These are phyloP conservation scores for Yamadazyma tumulicola DNA, from an alignment of 805 yeast species.

Conservation along the genomic window DNA sequence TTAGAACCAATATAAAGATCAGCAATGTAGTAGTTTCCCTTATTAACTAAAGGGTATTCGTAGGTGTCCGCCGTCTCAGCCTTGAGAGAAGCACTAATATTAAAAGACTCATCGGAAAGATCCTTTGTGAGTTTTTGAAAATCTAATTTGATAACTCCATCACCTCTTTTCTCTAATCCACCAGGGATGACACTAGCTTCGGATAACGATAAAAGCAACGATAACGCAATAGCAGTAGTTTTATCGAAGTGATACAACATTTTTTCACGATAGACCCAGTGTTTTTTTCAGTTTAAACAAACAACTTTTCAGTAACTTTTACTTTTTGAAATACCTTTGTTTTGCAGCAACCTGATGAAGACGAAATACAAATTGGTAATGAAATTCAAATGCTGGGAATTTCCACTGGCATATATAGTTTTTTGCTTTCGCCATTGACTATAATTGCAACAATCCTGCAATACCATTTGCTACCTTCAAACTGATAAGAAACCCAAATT, in stretches of 20 bases:
- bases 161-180: constrained; percentile 10
- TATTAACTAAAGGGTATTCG: constrained; percentile 5
- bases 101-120: not conserved
- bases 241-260: constrained; percentile 6
- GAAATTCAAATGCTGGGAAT: no score
- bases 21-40: constrained; percentile 12
- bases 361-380: no score
- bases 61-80: constrained; percentile 1
- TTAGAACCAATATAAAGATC: constrained; percentile 20
- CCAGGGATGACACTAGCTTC: constrained; percentile 8
- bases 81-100: not conserved
- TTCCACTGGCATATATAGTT: no score
- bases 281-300: no score
- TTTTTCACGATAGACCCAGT: not conserved
- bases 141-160: constrained; percentile 8
- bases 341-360: no score
- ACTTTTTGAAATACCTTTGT: no score
- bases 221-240: constrained; percentile 8
- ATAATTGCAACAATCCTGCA: no score
- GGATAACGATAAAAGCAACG: constrained; percentile 5
- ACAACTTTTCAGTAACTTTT: no score
- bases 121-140: no score
- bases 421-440: no score
- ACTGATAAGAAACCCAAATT: no score
- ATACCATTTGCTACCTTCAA: no score